phyloP scores from a whole-genome alignment of 2,329 filamentous ascomycete genomes.

The Colletotrichum filicis region DNA sequence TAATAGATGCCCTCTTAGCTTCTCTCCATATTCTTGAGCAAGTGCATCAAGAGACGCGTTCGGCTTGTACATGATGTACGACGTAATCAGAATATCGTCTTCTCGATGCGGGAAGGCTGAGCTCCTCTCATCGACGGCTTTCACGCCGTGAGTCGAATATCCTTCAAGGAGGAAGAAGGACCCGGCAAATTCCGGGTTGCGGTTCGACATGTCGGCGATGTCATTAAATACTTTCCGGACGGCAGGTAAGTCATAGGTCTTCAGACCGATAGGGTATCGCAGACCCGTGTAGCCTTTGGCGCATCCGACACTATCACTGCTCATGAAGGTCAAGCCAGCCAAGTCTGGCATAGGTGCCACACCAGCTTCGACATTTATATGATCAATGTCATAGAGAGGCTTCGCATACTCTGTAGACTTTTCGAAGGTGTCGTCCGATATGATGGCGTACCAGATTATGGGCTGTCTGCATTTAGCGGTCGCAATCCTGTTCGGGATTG shows the following conservation, averaged over 20 bases:
- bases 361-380: constrained; percentile 43
- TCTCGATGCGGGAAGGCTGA: constrained; percentile 53
- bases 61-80: constrained; percentile 43
- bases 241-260: constrained; percentile 45
- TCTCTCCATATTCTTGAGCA: constrained; percentile 45
- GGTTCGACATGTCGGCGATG: constrained; percentile 48
- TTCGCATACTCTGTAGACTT: constrained; percentile 50
- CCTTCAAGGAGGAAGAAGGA: constrained; percentile 34
- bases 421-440: constrained; percentile 49
- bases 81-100: constrained; percentile 45
- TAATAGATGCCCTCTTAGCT: constrained; percentile 38
- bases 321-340: constrained; percentile 51
- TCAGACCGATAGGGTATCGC: constrained; percentile 55
- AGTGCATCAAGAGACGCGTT: constrained; percentile 40
- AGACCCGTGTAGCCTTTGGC: constrained; percentile 53
- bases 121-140: constrained; percentile 42
- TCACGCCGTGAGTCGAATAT: constrained; percentile 45
- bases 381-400: constrained; percentile 53
- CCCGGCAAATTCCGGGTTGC: constrained; percentile 41
- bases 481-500: neutral
- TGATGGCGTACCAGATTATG: constrained; percentile 51
- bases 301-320: constrained; percentile 48
- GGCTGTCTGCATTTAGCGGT: constrained; percentile 40
- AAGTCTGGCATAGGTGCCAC: constrained; percentile 55
- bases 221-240: constrained; percentile 42